These are phyloP conservation scores for Cercophora samala DNA, from an alignment of 495 filamentous ascomycete genomes.

Conservation along the genomic window DNA sequence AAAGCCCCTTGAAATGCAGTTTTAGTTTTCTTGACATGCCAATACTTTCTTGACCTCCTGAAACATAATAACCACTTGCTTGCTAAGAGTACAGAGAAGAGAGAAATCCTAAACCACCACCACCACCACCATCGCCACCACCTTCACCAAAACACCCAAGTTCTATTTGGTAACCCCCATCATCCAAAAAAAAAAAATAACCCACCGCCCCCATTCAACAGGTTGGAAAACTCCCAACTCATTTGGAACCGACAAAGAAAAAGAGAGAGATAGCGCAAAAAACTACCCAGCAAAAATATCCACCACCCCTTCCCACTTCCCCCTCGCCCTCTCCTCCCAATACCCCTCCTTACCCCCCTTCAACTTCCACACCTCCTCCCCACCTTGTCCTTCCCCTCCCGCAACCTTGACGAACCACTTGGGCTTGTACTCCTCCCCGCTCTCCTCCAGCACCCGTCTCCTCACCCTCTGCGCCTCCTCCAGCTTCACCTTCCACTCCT, in stretches of 20 bases:
- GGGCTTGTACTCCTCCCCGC: slow-evolving; percentile 66
- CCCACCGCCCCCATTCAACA: too few species aligned
- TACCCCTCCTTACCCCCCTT: slow-evolving; percentile 80
- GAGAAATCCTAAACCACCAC: neutral
- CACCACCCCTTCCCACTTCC: slow-evolving; percentile 66
- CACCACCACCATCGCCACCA: too few species aligned
- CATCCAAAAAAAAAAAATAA: neutral
- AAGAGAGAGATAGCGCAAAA: neutral
- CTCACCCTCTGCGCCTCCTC: slow-evolving; percentile 82
- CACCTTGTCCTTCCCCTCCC: slow-evolving; percentile 45
- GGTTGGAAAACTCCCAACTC: too few species aligned
- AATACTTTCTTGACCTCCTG: neutral
- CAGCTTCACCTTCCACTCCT: slow-evolving; percentile 74
- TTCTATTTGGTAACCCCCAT: neutral
- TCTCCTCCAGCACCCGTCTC: slow-evolving; percentile 69
- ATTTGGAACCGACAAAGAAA: neutral
- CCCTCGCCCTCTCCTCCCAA: slow-evolving; percentile 78
- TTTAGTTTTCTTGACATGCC: neutral
- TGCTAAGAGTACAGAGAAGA: neutral
- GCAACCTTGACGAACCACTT: slow-evolving; percentile 74
- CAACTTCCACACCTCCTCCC: slow-evolving; percentile 76
- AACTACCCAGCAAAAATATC: slow-evolving; percentile 57
- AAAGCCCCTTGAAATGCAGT: too few species aligned
- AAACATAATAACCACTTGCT: neutral
- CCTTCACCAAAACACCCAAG: neutral